These are phyloP conservation scores for Kalmusia sp. DNA, from an alignment of 2,329 filamentous ascomycete genomes.

Conservation along the genomic window DNA sequence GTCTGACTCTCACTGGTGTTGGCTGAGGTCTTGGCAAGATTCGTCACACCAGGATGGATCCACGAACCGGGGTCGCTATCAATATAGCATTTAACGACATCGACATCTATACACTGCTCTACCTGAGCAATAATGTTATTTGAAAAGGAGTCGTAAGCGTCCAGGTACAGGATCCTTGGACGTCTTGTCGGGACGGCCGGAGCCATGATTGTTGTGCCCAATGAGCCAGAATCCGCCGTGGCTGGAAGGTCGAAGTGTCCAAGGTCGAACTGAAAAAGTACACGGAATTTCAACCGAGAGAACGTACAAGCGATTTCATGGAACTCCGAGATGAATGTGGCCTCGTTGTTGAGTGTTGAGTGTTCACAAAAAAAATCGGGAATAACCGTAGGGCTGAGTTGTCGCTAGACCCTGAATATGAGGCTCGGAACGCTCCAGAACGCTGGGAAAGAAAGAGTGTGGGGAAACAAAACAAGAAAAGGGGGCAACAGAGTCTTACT, in stretches of 20 bases:
- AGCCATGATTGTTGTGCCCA: conserved; percentile 28
- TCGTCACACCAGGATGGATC: conserved; percentile 31
- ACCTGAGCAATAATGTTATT: conserved; percentile 92
- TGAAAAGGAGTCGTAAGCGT: conserved; percentile 96
- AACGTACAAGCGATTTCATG: too few relatives aligned
- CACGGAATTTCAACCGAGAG: too few relatives aligned
- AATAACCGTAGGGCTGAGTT: not conserved
- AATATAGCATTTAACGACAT: conserved; percentile 76
- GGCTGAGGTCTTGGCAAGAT: conserved; percentile 44
- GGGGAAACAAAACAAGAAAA: not conserved
- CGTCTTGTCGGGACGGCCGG: conserved; percentile 31
- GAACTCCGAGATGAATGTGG: not conserved
- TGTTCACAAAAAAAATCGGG: not conserved
- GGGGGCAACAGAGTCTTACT: not conserved
- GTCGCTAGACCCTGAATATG: not conserved
- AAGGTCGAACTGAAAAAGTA: too few relatives aligned
- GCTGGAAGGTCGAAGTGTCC: too few relatives aligned
- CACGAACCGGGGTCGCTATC: conserved; percentile 53
- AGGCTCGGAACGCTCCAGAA: conserved; percentile 1
- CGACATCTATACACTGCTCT: conserved; percentile 69
- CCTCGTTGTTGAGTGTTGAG: not conserved
- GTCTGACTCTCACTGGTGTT: conserved; percentile 5
- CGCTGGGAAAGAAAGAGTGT: not conserved
- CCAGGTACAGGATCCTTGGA: conserved; percentile 79
- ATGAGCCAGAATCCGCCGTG: not conserved